These are phyloP conservation scores for Diaporthe amygdali DNA, from an alignment of 2,329 filamentous ascomycete species.

Conservation along the genomic window DNA sequence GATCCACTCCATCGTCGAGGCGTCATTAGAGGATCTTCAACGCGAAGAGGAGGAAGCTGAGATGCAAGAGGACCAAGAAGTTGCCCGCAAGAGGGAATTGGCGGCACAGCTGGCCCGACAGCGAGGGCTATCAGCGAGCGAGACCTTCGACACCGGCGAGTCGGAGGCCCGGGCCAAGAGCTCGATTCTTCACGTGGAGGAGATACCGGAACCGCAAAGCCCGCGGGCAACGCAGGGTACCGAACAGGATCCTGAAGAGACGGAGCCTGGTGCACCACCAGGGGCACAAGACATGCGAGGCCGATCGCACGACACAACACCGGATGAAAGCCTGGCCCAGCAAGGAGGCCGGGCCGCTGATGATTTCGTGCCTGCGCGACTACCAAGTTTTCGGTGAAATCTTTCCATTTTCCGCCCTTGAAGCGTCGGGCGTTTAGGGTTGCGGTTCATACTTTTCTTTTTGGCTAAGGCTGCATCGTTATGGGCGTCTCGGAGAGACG, in stretches of 20 bases:
- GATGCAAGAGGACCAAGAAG: constrained; percentile 57
- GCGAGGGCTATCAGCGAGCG: constrained; percentile 46
- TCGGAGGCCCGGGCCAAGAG: constrained; percentile 38
- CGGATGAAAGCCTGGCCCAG: constrained; percentile 22
- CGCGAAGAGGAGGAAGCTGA: constrained; percentile 52
- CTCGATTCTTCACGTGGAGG: constrained; percentile 35
- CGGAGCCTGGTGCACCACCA: not conserved
- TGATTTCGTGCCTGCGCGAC: constrained; percentile 62
- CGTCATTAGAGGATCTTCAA: constrained; percentile 57
- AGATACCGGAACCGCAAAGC: constrained; percentile 31
- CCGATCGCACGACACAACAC: constrained; percentile 17
- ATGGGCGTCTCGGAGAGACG: not conserved
- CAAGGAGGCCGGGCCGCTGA: constrained; percentile 9
- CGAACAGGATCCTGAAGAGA: constrained; percentile 30
- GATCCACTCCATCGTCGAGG: constrained; percentile 41
- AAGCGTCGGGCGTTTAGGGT: not conserved
- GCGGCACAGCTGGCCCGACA: constrained; percentile 57
- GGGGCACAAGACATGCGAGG: constrained; percentile 1
- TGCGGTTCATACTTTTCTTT: not conserved
- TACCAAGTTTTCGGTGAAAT: constrained; percentile 58
- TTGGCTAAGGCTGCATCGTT: not conserved
- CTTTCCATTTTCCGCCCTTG: not conserved
- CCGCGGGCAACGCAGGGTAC: constrained; percentile 30
- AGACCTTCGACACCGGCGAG: constrained; percentile 41
- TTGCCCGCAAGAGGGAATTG: constrained; percentile 58